Conservation (phyloP, 208 protist genomes). For the Phytomonas sp. region DNA sequence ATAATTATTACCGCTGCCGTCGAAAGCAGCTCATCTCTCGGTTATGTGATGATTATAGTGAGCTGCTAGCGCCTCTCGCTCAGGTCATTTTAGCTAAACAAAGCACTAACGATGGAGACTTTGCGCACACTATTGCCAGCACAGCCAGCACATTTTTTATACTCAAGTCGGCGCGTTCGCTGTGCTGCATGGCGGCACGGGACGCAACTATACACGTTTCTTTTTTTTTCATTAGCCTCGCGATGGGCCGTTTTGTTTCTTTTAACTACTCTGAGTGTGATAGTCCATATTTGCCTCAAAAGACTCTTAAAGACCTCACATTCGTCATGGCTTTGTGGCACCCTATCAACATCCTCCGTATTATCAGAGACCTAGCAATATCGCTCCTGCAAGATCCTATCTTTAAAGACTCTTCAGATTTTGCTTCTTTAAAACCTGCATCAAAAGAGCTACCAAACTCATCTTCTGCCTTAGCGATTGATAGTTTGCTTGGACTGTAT, state of each 20-base stretch:
- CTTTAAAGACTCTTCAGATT: neutral
- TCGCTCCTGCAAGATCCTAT: neutral
- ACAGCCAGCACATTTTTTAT: neutral
- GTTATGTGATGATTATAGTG: neutral
- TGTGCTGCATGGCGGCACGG: neutral
- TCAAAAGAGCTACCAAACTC: neutral
- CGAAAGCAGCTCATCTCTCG: neutral
- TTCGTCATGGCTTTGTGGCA: neutral
- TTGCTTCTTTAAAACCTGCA: neutral
- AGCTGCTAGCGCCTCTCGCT: neutral
- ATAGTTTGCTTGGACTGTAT: neutral
- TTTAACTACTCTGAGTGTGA: neutral
- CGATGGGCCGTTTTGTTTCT: neutral
- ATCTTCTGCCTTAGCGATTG: neutral
- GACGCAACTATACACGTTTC: neutral
- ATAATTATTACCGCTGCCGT: neutral
- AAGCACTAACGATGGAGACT: neutral
- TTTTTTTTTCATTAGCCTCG: neutral
- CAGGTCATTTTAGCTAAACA: neutral
- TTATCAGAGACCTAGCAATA: neutral
- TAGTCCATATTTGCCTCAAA: neutral
- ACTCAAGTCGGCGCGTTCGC: neutral
- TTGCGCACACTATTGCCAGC: neutral
- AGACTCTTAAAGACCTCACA: neutral
- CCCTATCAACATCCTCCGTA: neutral